Percentiles rank a stretch among this genome's conserved stretches.
Conservation (phyloP, 805 yeast genomes). For the Metschnikowia rubicola region DNA sequence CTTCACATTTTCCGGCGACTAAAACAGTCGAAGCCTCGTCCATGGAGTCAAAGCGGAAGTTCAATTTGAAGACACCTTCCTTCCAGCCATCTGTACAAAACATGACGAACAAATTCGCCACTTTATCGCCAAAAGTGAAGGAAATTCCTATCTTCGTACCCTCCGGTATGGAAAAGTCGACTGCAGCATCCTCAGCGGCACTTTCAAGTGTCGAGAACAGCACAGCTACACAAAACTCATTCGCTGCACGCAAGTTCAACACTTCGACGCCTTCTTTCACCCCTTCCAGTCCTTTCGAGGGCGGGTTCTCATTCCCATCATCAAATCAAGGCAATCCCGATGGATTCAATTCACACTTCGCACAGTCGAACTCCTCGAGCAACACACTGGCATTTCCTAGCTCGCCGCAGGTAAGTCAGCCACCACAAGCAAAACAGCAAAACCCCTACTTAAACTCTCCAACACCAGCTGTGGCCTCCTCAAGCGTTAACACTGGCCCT, state of each 20-base stretch:
- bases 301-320: constrained; percentile 4
- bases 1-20: constrained; percentile 18
- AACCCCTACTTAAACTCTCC: constrained; percentile 24
- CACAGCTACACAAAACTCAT: constrained; percentile 4
- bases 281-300: constrained; percentile 23
- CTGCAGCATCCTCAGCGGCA: constrained; percentile 4
- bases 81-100: constrained; percentile 38
- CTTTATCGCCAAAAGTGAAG: constrained; percentile 47
- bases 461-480: constrained; percentile 4
- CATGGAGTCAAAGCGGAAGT: constrained; percentile 24
- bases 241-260: constrained; percentile 28
- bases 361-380: constrained; percentile 14
- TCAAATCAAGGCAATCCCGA: constrained; percentile 5
- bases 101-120: constrained; percentile 37
- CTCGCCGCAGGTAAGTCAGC: constrained; percentile 11
- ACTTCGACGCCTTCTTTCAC: constrained; percentile 40
- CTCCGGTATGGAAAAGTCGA: constrained; percentile 21
- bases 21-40: constrained; percentile 1
- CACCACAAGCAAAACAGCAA: constrained; percentile 15
- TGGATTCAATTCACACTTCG: constrained; percentile 4
- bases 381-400: constrained; percentile 7
- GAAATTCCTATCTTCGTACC: constrained; percentile 51
- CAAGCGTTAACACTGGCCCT: constrained; percentile 9
- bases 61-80: constrained; percentile 41
- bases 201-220: constrained; percentile 11